Conservation (phyloP, 495 filamentous ascomycete species). For the Penicillium turbatum region DNA sequence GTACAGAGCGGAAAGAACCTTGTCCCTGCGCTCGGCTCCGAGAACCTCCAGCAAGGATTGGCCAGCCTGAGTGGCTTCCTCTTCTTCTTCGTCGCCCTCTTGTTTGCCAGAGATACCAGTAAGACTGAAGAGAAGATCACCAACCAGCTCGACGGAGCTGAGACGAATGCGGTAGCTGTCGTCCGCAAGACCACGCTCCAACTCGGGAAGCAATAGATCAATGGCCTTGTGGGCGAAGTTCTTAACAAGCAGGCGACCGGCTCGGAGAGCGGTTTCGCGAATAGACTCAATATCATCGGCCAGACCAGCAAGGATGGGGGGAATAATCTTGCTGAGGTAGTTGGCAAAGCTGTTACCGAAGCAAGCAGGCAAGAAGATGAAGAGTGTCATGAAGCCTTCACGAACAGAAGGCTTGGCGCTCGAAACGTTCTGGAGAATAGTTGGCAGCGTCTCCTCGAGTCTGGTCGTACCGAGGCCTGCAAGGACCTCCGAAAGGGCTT, state of each 20-base stretch:
- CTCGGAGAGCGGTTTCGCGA: conserved; percentile 85
- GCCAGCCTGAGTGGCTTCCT: conserved; percentile 74
- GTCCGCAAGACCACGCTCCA: conserved; percentile 92
- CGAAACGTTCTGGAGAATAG: conserved; percentile 91
- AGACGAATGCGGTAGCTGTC: conserved; percentile 95
- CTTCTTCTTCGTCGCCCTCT: conserved; percentile 78
- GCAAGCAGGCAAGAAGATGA: conserved; percentile 97
- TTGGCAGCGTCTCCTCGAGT: conserved; percentile 92
- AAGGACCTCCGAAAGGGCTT: conserved; percentile 94
- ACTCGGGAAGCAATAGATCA: conserved; percentile 86
- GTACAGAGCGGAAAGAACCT: conserved; percentile 89
- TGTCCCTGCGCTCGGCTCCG: conserved; percentile 92
- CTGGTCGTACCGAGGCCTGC: conserved; percentile 88
- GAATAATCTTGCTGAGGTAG: conserved; percentile 94
- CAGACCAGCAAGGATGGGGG: conserved; percentile 88
- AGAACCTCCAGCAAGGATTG: conserved; percentile 89
- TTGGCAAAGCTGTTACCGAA: conserved; percentile 98
- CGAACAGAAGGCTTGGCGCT: conserved; percentile 86
- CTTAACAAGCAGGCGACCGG: conserved; percentile 91
- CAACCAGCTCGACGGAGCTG: conserved; percentile 95
- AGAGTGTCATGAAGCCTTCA: conserved; percentile 98
- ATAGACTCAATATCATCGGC: conserved; percentile 96
- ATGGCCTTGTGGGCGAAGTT: conserved; percentile 95
- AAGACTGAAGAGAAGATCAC: conserved; percentile 94
- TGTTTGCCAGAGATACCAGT: conserved; percentile 86